Evolutionary conservation across 169 alveolate genomes (phyloP), one percentile per base, ranked within the genome.

Genomic region (Cryptosporidium sp.): DNA sequence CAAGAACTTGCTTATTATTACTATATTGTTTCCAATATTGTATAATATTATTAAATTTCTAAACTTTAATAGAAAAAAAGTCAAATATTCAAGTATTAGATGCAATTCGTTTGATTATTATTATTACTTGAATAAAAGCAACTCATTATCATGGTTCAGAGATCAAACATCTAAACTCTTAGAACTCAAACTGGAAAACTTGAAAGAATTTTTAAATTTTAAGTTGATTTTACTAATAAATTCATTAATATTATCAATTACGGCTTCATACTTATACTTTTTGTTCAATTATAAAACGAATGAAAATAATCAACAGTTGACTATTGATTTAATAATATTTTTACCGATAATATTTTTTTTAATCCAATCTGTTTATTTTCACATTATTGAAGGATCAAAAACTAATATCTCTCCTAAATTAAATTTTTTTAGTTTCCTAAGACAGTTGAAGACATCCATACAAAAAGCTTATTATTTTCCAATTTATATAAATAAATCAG

Each of bases 51-150:
- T 65, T 33, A 35, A 16, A 33, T 65, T 23, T 9, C 16, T 33
- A 18, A 65, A 29, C 31, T 10, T 37, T 33, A 65, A 65, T 26
- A 65, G 14, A 33, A 65, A 35, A 9, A 35, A 31, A 65, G 18
- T 33, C 26, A 29, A 37, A 21, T 29, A 8, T 65, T 2, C 71
- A 10, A 26, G 4, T 65, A 12, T 65, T 1, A 21, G 31, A 21
- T 73, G 35, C 48, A n/a, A 73, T 58, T 73, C 86, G 7, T 55
- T 33, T 16, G 86, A 73, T 26, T 41, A 33, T 29, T 55, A 51
- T 7, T 59, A 55, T 37, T 73, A 73, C 55, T 59, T 73, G 21
- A 35, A 23, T 10, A 73, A 26, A 23, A 73, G 16, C 31, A 59
- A 73, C 5, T 51, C 68, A 16, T n/a, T 39, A 18, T 37, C 68